These are phyloP conservation scores for Thalia dealbata DNA, from an alignment of 176 grass and related monocot genomes.

Conservation along the genomic window DNA sequence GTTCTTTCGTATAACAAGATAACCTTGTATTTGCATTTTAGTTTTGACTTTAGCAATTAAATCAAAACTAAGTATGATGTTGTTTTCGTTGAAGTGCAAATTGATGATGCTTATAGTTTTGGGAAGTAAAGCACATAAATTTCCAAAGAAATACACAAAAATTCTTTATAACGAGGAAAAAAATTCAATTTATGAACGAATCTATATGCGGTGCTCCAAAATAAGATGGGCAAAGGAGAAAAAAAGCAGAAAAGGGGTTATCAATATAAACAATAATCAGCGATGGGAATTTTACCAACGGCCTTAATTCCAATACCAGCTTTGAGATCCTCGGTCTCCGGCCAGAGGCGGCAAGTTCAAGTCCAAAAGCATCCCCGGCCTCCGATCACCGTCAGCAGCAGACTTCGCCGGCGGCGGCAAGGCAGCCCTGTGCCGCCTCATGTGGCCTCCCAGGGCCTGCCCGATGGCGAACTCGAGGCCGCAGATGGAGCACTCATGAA, in stretches of 20 bases:
- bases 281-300: not conserved
- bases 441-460: conserved; percentile 1
- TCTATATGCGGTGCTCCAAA: too few relatives aligned
- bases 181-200: too few relatives aligned
- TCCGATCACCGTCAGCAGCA: not conserved
- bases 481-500: conserved; percentile 1
- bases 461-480: conserved; percentile 1
- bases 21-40: too few relatives aligned
- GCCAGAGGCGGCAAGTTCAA: not conserved
- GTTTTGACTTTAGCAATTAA: too few relatives aligned
- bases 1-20: too few relatives aligned
- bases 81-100: too few relatives aligned
- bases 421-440: not conserved
- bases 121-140: too few relatives aligned
- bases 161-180: too few relatives aligned
- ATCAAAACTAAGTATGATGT: too few relatives aligned
- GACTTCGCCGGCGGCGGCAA: not conserved
- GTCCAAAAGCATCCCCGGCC: not conserved
- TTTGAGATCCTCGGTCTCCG: not conserved
- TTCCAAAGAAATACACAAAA: too few relatives aligned
- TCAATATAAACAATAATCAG: not conserved
- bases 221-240: not conserved
- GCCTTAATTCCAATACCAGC: not conserved
- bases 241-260: not conserved
- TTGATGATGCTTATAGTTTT: too few relatives aligned